A percentile compares a stretch with the other conserved stretches of the same genome.
phyloP scores from a whole-genome alignment of 352 stramenopile genomes.

The Globisporangium okanoganense region DNA sequence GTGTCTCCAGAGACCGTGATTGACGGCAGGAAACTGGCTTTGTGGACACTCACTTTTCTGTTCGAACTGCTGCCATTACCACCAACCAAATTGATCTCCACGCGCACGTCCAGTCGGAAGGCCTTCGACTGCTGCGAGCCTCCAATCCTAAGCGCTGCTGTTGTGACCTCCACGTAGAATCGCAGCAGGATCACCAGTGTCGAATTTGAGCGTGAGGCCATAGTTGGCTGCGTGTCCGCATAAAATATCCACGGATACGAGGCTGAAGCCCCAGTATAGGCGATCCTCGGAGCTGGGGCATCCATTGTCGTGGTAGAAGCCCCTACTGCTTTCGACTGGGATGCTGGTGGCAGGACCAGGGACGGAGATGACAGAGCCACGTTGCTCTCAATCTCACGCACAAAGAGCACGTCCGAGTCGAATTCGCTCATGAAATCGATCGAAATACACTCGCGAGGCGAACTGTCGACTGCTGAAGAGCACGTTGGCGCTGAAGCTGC shows the following conservation, averaged over 20 bases:
- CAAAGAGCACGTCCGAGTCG: neutral
- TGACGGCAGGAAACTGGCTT: conserved; percentile 1
- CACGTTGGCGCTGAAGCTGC: neutral
- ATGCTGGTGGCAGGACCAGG: neutral
- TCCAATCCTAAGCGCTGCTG: neutral
- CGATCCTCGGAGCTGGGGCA: conserved; percentile 4
- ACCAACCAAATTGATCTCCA: neutral
- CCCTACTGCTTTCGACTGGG: neutral
- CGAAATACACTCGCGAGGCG: neutral
- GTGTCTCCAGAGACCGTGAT: neutral
- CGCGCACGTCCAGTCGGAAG: conserved; percentile 4
- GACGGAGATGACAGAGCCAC: conserved; percentile 3
- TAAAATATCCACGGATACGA: conserved; percentile 4
- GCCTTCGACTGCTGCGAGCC: neutral
- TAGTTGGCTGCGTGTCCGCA: neutral
- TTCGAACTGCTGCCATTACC: neutral
- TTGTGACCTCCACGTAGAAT: conserved; percentile 7
- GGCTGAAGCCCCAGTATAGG: neutral
- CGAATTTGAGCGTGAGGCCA: neutral
- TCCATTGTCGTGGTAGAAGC: neutral
- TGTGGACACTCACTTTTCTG: neutral
- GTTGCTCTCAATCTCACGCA: conserved; percentile 7
- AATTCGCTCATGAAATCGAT: conserved; percentile 6
- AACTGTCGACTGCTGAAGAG: neutral
- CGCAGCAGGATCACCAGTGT: neutral